Percentiles rank a stretch among this genome's conserved stretches.
phyloP scores from a whole-genome alignment of 768 basidiomycete genomes.

The Xerocomellus dryophilus region DNA sequence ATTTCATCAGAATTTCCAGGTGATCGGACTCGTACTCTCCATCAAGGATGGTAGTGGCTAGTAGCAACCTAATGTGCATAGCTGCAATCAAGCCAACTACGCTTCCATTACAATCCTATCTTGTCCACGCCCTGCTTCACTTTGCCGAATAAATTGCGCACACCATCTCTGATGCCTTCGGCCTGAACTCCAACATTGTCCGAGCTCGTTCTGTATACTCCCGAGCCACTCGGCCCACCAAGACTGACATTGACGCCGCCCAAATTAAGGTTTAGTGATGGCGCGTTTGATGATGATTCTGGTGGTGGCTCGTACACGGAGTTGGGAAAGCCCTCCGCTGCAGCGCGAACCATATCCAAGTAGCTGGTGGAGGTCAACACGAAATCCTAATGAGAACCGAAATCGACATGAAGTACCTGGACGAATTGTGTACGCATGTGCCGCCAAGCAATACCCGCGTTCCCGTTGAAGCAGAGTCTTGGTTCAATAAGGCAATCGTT shows the following conservation, averaged over 20 bases:
- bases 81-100: not conserved
- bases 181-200: conserved; percentile 74
- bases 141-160: conserved; percentile 82
- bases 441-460: conserved; percentile 86
- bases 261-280: conserved; percentile 86
- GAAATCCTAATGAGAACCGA: not conserved
- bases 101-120: conserved; percentile 35
- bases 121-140: conserved; percentile 82
- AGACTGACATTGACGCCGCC: conserved; percentile 90
- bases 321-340: conserved; percentile 57
- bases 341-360: conserved; percentile 82
- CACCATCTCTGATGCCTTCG: conserved; percentile 86
- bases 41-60: not conserved
- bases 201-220: conserved; percentile 79
- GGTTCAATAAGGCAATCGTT: conserved; percentile 80
- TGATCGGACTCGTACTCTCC: not conserved
- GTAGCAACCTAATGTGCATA: not conserved
- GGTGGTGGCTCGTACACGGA: conserved; percentile 74
- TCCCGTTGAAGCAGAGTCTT: conserved; percentile 64
- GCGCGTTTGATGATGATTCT: conserved; percentile 68
- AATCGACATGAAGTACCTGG: conserved; percentile 52
- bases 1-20: not conserved
- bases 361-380: conserved; percentile 49
- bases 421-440: conserved; percentile 93
- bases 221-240: conserved; percentile 81